phyloP scores from a whole-genome alignment of 108 stramenopile species.

The Epipyxis sp. region DNA sequence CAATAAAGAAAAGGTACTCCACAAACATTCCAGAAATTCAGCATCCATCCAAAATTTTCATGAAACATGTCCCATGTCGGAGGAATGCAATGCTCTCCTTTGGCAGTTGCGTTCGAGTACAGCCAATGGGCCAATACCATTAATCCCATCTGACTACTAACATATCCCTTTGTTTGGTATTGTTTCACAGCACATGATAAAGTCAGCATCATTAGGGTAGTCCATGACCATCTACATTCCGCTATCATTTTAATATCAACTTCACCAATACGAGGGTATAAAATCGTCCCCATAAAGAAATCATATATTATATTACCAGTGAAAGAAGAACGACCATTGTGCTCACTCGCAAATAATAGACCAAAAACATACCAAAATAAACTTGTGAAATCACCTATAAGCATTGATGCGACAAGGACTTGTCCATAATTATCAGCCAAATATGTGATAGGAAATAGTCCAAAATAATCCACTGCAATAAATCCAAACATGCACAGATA shows the following conservation, averaged over 20 bases:
- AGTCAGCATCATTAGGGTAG: constrained; percentile 50
- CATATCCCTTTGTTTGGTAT: constrained; percentile 45
- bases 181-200: constrained; percentile 57
- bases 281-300: constrained; percentile 58
- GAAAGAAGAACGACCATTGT: neutral
- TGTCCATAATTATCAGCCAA: neutral
- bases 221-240: constrained; percentile 62
- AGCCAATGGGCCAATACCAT: constrained; percentile 60
- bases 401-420: neutral
- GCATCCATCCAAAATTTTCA: constrained; percentile 65
- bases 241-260: constrained; percentile 62
- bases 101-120: constrained; percentile 63
- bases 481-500: constrained; percentile 11
- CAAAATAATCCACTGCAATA: neutral
- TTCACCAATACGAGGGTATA: constrained; percentile 57
- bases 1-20: constrained; percentile 63
- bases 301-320: constrained; percentile 37
- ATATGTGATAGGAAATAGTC: constrained; percentile 9
- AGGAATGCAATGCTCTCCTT: constrained; percentile 66
- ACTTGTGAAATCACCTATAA: neutral
- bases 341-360: neutral
- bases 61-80: constrained; percentile 68
- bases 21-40: constrained; percentile 66
- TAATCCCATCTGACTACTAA: constrained; percentile 49
- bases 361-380: constrained; percentile 2